Base-by-base conservation (phyloP, 805 yeast genomes). In the Starmerella lactis-condensi region DNA sequence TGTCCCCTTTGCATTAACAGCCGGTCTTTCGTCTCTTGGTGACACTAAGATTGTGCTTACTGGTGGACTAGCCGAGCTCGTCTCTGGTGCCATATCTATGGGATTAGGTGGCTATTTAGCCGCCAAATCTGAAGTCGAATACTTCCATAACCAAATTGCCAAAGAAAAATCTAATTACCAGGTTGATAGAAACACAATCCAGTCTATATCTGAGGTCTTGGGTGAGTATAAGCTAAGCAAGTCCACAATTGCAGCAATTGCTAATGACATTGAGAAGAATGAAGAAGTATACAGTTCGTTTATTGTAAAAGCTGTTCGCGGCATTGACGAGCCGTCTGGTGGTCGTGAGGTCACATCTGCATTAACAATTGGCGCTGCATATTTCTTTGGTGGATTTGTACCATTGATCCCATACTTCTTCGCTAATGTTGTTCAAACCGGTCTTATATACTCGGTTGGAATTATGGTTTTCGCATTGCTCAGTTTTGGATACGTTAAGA, bases 1-100 rank as follows among this genome's bases (percentile, higher is more conserved):
- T 0, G 98, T 85, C 24, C 98, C 98, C n/a, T 85, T 85, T 62
- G 98, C 98, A 2, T 65, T 89, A 44, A 89, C 96, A 1, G 96
- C 98, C 0, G 98, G 96, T 29, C 64, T 85, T 34, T 75, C 93
- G 1, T 74, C 91, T 1, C 64, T 85, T 32, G 98, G 98, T 32
- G 77, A 79, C 52, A 61, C 93, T 12, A 75, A 69, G 52, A 65
- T 85, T 40, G 98, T 85, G 31, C 82, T 85, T 38, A 82, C 96
- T 17, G 98, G 96, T 63, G 98, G 96, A 16, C 69, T 85, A 66
- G 96, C 96, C 7, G 98, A 85, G 60, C 68, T 85, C 43, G 91
- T 85, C 3, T 77, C 93, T 5, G 98, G 98, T 29, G 92, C 96
- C 27, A 83, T 85, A 32, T 76, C 93, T 18, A 85, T 85, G 98